Conservation (phyloP, 441 rosid species). For the Breynia disticha region DNA sequence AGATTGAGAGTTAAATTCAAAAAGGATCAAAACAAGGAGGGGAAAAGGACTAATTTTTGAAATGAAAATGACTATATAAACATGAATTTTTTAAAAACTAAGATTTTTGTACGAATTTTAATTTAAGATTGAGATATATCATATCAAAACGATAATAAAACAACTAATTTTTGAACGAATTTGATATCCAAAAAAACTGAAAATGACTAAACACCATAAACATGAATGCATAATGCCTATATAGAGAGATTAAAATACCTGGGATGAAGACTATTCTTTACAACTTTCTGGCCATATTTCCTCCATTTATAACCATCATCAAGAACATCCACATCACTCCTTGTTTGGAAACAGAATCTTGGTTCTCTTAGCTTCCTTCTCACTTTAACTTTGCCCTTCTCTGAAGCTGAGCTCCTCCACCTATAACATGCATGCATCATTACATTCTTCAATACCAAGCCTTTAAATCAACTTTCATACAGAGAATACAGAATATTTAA, state of each 20-base stretch:
- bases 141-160: too few relatives aligned
- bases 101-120: too few relatives aligned
- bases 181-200: neutral
- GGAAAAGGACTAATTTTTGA: too few relatives aligned
- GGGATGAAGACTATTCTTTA: slow-evolving; percentile 95
- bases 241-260: slow-evolving; percentile 32
- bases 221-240: neutral
- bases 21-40: too few relatives aligned
- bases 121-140: too few relatives aligned
- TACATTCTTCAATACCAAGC: neutral
- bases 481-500: too few relatives aligned
- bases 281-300: slow-evolving; percentile 96
- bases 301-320: slow-evolving; percentile 98
- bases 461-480: too few relatives aligned
- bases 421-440: slow-evolving; percentile 19
- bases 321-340: slow-evolving; percentile 88
- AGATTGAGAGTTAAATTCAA: too few relatives aligned
- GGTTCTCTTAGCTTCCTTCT: slow-evolving; percentile 96
- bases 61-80: too few relatives aligned
- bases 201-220: neutral
- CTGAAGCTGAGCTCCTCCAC: slow-evolving; percentile 73
- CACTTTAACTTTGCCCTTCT: slow-evolving; percentile 69
- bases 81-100: too few relatives aligned
- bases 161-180: neutral
- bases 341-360: slow-evolving; percentile 94